phyloP scores from a whole-genome alignment of 1,284 basidiomycete species.

The Melampsora larici-populina region DNA sequence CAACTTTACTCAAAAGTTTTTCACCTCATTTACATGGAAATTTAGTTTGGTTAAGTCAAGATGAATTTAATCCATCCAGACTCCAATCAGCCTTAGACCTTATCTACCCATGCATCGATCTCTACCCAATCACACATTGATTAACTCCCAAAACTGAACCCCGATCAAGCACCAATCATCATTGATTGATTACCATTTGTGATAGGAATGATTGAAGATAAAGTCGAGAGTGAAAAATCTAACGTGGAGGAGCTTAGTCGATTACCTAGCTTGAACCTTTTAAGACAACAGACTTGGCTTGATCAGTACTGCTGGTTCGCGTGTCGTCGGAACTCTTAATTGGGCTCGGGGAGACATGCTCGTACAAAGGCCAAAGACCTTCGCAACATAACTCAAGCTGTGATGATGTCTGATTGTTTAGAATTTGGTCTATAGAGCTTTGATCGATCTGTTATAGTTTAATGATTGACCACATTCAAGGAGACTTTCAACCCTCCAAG shows the following conservation, averaged over 20 bases:
- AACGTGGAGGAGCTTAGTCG: not conserved
- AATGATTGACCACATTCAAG: too few species aligned
- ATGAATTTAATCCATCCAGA: not conserved
- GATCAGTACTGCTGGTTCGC: not conserved
- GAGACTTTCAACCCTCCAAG: too few species aligned
- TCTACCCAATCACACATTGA: not conserved
- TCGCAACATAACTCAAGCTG: not conserved
- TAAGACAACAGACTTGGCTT: constrained; percentile 15
- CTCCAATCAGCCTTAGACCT: not conserved
- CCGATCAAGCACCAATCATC: not conserved
- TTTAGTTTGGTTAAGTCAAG: not conserved
- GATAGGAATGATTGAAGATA: not conserved
- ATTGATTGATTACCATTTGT: constrained; percentile 23
- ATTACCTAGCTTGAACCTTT: not conserved
- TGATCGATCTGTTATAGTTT: too few species aligned
- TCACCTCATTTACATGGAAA: not conserved
- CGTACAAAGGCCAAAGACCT: not conserved
- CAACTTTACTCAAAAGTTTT: constrained; percentile 1
- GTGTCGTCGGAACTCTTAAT: not conserved
- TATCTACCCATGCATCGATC: not conserved
- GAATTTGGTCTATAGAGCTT: too few species aligned
- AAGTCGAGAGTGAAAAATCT: not conserved
- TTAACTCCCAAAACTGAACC: not conserved
- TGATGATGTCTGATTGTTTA: not conserved
- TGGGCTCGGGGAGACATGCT: not conserved